Conservation (phyloP, 108 stramenopile genomes). For the Nitzschia putrida region DNA sequence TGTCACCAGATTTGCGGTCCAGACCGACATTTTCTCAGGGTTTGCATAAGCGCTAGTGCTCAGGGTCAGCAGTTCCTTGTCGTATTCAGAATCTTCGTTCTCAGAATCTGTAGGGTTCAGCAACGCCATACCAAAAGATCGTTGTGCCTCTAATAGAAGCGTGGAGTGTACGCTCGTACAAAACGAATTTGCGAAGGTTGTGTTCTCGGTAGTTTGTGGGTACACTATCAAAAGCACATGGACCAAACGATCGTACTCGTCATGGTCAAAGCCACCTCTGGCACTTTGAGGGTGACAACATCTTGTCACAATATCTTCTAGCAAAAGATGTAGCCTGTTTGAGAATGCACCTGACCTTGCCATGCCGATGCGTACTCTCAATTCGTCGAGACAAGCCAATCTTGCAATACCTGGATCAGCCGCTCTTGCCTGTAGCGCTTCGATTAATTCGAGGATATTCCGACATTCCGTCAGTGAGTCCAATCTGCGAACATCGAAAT, state of each 20-base stretch:
- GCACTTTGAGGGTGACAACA: slow-evolving; percentile 19
- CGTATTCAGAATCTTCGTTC: slow-evolving; percentile 33
- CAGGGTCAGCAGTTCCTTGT: slow-evolving; percentile 37
- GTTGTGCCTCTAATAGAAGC: slow-evolving; percentile 40
- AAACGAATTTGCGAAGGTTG: background rate
- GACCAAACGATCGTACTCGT: slow-evolving; percentile 23
- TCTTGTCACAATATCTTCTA: slow-evolving; percentile 16
- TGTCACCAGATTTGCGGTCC: slow-evolving; percentile 51
- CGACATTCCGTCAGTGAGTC: slow-evolving; percentile 20
- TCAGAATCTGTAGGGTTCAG: slow-evolving; percentile 51
- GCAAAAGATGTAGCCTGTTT: slow-evolving; percentile 15
- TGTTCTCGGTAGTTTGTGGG: background rate
- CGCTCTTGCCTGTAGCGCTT: background rate
- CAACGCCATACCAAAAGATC: slow-evolving; percentile 47
- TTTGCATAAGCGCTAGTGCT: slow-evolving; percentile 24
- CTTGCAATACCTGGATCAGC: background rate
- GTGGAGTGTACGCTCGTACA: slow-evolving; percentile 37
- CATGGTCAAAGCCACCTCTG: background rate
- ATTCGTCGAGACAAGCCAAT: slow-evolving; percentile 23
- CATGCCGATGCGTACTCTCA: slow-evolving; percentile 16
- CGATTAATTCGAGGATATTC: slow-evolving; percentile 7
- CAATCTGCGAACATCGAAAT: slow-evolving; percentile 13
- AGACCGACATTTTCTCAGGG: slow-evolving; percentile 24
- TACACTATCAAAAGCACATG: background rate
- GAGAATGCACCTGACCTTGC: slow-evolving; percentile 18